Percentiles rank a stretch among this genome's conserved stretches.
These are phyloP conservation scores for Entomortierella beljakovae DNA, from an alignment of 192 early-diverging fungal genomes.

Conservation along the genomic window DNA sequence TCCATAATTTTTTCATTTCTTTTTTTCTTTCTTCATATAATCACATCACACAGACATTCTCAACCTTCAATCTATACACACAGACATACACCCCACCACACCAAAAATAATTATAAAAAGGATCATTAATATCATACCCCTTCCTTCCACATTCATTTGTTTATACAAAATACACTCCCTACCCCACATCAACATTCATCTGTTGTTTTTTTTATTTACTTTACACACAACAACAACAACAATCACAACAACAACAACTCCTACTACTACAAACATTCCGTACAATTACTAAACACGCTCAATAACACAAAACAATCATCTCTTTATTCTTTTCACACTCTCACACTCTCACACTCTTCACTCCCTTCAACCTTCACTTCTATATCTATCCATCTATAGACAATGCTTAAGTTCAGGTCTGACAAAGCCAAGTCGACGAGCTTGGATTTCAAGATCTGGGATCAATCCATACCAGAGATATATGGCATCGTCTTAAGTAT, in stretches of 20 bases:
- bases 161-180: too few species aligned
- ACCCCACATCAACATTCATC: too few species aligned
- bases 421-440: constrained; percentile 49
- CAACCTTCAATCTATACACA: too few species aligned
- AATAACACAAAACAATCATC: not conserved
- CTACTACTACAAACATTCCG: not conserved
- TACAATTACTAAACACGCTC: not conserved
- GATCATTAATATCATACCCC: too few species aligned
- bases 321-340: not conserved
- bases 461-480: constrained; percentile 78
- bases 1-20: not conserved
- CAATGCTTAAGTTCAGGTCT: constrained; percentile 63
- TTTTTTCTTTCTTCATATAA: not conserved
- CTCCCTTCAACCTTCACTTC: too few species aligned
- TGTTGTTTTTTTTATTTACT: too few species aligned
- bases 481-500: constrained; percentile 88
- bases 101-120: too few species aligned
- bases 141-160: too few species aligned
- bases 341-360: not conserved
- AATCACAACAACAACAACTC: not conserved
- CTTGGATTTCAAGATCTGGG: constrained; percentile 71
- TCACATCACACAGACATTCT: too few species aligned
- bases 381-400: constrained; percentile 33
- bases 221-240: too few species aligned
- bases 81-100: too few species aligned